Evolutionary conservation across 2,329 filamentous ascomycete species (phyloP), one percentile per base, ranked within the genome.

Genomic region (Colletotrichum gigasporum): DNA sequence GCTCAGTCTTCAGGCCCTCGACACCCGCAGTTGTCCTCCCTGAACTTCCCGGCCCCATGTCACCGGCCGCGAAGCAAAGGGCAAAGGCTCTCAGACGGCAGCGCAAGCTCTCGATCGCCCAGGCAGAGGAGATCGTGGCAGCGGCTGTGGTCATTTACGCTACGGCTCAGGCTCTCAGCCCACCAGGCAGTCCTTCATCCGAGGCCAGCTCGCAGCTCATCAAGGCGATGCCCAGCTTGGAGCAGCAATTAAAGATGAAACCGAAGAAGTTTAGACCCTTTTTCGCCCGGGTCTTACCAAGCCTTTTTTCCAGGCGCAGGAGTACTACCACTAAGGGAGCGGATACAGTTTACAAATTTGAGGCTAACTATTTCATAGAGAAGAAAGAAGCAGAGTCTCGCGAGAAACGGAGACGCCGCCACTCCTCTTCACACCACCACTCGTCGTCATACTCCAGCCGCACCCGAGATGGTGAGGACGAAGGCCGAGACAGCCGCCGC

Each of bases 311-410:
- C 51, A 72, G 69, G 70, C 73, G 67, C 70, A 73, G 68, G 71
- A 72, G 71, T 71, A 74, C 73, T 73, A 75, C 61, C 61, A 64
- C 61, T 64, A 78, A 69, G 72, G 71, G 69, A 69, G 74, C 69
- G 75, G 72, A 75, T 69, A 78, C 77, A 71, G 74, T 80, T 77
- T 72, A 75, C 72, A 74, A 76, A 75, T 78, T 79, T 75, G 79
- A 82, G 82, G 79, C 85, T 87, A 82, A 87, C 84, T 79, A 82
- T 73, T 83, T 79, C 76, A 78, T 79, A 87, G 84, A 85, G 76
- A 82, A 83, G 69, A 82, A 75, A 86, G 84, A 85, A 76, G 82
- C 83, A 70, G 82, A 75, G 59, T 69, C 62, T 48, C 70, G 53
- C 61, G 78, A 80, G 48, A 74, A 75, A 67, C 79, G 79, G 65